Conservation (phyloP, 768 basidiomycete species). For the Hypsizygus marmoreus region DNA sequence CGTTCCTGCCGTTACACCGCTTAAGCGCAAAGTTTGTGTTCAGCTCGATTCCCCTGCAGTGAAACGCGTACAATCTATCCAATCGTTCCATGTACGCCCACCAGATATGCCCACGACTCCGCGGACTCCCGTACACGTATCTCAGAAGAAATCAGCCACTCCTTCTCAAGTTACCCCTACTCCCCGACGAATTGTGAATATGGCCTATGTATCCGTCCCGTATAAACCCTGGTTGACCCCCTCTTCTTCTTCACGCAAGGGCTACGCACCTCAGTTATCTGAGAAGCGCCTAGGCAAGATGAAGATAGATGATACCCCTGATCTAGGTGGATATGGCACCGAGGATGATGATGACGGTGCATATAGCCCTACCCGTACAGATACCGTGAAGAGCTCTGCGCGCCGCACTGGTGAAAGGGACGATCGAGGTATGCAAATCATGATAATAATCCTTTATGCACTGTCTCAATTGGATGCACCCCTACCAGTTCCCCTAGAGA, state of each 20-base stretch:
- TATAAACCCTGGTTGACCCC: constrained; percentile 49
- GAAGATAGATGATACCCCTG: constrained; percentile 36
- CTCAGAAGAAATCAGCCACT: constrained; percentile 21
- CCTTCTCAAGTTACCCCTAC: constrained; percentile 26
- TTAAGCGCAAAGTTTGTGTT: constrained; percentile 68
- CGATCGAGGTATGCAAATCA: constrained; percentile 56
- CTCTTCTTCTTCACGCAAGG: constrained; percentile 37
- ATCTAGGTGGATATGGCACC: constrained; percentile 64
- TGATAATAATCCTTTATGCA: not conserved
- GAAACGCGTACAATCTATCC: constrained; percentile 54
- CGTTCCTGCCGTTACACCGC: constrained; percentile 50
- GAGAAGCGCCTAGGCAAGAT: constrained; percentile 25
- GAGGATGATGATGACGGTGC: constrained; percentile 41
- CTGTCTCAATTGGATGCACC: not conserved
- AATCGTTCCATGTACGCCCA: constrained; percentile 23
- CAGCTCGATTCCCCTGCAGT: constrained; percentile 61
- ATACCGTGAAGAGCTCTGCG: constrained; percentile 49
- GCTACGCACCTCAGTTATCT: constrained; percentile 15
- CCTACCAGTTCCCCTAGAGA: constrained; percentile 67
- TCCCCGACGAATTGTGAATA: constrained; percentile 36
- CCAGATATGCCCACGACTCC: constrained; percentile 29
- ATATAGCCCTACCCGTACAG: constrained; percentile 30
- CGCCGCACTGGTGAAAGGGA: constrained; percentile 75
- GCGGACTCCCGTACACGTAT: constrained; percentile 19
- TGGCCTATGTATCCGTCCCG: constrained; percentile 50